These are phyloP conservation scores for Tuber microsphaerosporum DNA, from an alignment of 495 filamentous ascomycete genomes.

Conservation along the genomic window DNA sequence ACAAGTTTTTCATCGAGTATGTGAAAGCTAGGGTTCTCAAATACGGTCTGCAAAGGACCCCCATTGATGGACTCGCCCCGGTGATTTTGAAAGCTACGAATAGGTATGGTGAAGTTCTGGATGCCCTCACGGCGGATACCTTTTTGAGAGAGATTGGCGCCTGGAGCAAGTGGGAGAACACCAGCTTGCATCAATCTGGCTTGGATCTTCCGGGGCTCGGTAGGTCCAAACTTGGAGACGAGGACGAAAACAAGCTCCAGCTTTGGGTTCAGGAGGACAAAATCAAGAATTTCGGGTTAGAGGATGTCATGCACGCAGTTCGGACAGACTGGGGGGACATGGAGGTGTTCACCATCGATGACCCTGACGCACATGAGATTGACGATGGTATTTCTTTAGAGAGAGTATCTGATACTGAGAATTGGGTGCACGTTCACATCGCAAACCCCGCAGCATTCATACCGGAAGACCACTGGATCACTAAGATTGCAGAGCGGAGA, in stretches of 20 bases:
- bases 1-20: conserved; percentile 59
- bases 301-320: conserved; percentile 53
- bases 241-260: conserved; percentile 40
- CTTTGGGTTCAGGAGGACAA: conserved; percentile 25
- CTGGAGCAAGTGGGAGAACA: conserved; percentile 72
- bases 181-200: conserved; percentile 54
- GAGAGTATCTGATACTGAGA: conserved; percentile 51
- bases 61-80: conserved; percentile 57
- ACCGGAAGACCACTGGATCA: conserved; percentile 50
- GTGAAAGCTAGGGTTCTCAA: conserved; percentile 62
- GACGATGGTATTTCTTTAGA: conserved; percentile 87
- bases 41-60: conserved; percentile 47
- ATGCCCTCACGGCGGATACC: conserved; percentile 53
- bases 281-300: conserved; percentile 38
- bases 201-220: conserved; percentile 57
- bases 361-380: conserved; percentile 62
- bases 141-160: conserved; percentile 84
- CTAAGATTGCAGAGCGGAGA: conserved; percentile 58
- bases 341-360: conserved; percentile 79
- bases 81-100: conserved; percentile 64
- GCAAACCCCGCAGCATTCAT: conserved; percentile 93
- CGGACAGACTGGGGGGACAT: conserved; percentile 65
- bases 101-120: conserved; percentile 59
- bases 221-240: conserved; percentile 42
- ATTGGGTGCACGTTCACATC: conserved; percentile 83